Conservation (phyloP, 805 yeast species). For the Ogataea naganishii region DNA sequence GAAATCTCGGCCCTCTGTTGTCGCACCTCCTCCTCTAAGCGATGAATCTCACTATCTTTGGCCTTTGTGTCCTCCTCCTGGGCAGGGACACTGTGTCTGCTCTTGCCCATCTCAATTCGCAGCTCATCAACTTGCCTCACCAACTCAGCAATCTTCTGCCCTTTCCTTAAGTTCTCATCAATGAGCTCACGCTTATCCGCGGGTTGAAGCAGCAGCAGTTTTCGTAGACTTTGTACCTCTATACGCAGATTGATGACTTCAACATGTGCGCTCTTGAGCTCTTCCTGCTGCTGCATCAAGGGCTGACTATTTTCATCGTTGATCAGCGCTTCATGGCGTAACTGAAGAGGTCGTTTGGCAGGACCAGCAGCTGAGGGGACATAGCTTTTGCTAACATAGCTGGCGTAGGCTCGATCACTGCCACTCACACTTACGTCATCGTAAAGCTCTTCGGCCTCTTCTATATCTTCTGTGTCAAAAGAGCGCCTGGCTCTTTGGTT, state of each 20-base stretch:
- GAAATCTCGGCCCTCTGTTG: neutral
- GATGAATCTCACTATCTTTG: too few relatives aligned
- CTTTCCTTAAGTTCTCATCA: slow-evolving; percentile 18
- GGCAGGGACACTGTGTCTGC: too few relatives aligned
- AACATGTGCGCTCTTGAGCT: slow-evolving; percentile 20
- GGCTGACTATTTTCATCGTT: slow-evolving; percentile 16
- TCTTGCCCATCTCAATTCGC: slow-evolving; percentile 1
- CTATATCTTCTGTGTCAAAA: slow-evolving; percentile 1
- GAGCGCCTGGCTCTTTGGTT: slow-evolving; percentile 3
- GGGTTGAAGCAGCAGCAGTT: slow-evolving; percentile 33
- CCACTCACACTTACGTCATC: neutral
- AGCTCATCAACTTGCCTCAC: slow-evolving; percentile 12
- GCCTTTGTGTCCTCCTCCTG: too few relatives aligned
- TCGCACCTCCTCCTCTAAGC: neutral
- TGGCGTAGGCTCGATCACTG: neutral
- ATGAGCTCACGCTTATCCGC: slow-evolving; percentile 29
- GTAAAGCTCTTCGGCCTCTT: neutral
- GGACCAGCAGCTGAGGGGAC: slow-evolving; percentile 9
- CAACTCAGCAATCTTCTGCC: slow-evolving; percentile 6
- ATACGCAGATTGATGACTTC: slow-evolving; percentile 37
- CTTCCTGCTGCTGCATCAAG: slow-evolving; percentile 18
- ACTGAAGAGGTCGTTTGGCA: slow-evolving; percentile 9
- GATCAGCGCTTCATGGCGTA: slow-evolving; percentile 15
- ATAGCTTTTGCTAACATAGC: neutral
- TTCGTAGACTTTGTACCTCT: slow-evolving; percentile 30